phyloP scores from a whole-genome alignment of 2,329 filamentous ascomycete genomes.

The Fusarium chlamydosporum region DNA sequence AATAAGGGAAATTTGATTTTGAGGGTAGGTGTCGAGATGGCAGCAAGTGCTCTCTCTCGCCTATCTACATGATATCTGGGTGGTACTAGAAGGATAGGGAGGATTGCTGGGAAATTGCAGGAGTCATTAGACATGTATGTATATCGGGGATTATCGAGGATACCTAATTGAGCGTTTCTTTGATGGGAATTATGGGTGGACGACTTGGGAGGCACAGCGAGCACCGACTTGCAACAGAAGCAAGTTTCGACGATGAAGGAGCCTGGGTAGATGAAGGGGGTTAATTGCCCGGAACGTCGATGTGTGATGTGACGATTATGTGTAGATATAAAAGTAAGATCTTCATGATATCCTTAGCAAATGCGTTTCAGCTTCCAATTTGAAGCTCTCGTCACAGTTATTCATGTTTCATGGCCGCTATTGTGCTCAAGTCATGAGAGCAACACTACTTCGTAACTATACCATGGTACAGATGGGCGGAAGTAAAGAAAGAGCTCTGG shows the following conservation, averaged over 20 bases:
- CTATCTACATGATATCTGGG: constrained; percentile 21
- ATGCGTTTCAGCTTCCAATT: not conserved
- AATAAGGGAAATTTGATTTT: constrained; percentile 2
- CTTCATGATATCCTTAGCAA: constrained; percentile 3
- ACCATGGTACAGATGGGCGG: not conserved
- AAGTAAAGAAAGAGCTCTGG: not conserved
- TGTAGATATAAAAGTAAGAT: constrained; percentile 41
- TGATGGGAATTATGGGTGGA: constrained; percentile 31
- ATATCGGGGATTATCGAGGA: constrained; percentile 44
- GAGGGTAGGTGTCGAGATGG: constrained; percentile 5
- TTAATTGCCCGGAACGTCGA: constrained; percentile 13
- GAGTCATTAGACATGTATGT: constrained; percentile 34
- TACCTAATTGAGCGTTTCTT: constrained; percentile 44
- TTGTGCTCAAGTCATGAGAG: not conserved
- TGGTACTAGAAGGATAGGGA: constrained; percentile 15
- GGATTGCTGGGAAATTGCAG: constrained; percentile 31
- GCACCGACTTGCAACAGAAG: constrained; percentile 24
- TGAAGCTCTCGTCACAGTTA: not conserved
- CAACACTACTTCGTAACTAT: not conserved
- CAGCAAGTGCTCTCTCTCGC: constrained; percentile 5
- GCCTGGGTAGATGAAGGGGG: constrained; percentile 6
- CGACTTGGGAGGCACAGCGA: constrained; percentile 33
- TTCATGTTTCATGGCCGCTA: too few relatives aligned
- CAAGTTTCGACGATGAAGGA: constrained; percentile 27
- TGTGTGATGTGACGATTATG: constrained; percentile 29